Evolutionary conservation across 2,329 filamentous ascomycete genomes (phyloP).

Genomic region (Beauveria sp.): DNA sequence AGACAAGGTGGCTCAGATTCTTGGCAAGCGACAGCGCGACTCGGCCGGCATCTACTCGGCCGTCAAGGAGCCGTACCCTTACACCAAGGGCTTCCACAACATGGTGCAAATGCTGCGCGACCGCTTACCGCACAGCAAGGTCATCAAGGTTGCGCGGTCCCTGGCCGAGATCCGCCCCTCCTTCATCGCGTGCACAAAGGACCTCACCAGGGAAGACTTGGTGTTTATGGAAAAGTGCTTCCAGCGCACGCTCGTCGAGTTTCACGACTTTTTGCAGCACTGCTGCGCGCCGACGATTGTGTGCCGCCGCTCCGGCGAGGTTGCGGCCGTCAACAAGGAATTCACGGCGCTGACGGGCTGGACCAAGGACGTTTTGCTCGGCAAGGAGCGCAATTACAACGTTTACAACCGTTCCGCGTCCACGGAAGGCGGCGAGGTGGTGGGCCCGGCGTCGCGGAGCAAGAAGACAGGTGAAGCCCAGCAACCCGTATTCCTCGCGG

Average conservation of each 20-base stretch:
- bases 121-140: conserved; percentile 70
- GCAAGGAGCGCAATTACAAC: conserved; percentile 81
- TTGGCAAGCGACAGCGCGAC: conserved; percentile 59
- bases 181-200: conserved; percentile 85
- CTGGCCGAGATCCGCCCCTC: conserved; percentile 85
- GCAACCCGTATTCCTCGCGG: conserved; percentile 82
- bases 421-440: conserved; percentile 28
- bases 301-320: conserved; percentile 83
- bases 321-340: conserved; percentile 93
- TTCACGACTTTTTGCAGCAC: conserved; percentile 84
- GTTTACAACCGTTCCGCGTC: conserved; percentile 57
- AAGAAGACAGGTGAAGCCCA: conserved; percentile 42
- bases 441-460: conserved; percentile 32
- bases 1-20: conserved; percentile 37
- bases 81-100: conserved; percentile 83
- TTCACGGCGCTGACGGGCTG: conserved; percentile 94
- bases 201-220: conserved; percentile 79
- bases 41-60: conserved; percentile 81
- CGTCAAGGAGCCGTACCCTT: conserved; percentile 86
- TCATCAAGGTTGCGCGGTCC: conserved; percentile 75
- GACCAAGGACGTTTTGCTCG: conserved; percentile 82
- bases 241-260: conserved; percentile 85
- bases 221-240: conserved; percentile 98
- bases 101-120: conserved; percentile 73
- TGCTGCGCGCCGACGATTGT: conserved; percentile 88